These are phyloP conservation scores for Taxawa tesnikishii DNA, from an alignment of 2,329 filamentous ascomycete genomes.

Conservation along the genomic window DNA sequence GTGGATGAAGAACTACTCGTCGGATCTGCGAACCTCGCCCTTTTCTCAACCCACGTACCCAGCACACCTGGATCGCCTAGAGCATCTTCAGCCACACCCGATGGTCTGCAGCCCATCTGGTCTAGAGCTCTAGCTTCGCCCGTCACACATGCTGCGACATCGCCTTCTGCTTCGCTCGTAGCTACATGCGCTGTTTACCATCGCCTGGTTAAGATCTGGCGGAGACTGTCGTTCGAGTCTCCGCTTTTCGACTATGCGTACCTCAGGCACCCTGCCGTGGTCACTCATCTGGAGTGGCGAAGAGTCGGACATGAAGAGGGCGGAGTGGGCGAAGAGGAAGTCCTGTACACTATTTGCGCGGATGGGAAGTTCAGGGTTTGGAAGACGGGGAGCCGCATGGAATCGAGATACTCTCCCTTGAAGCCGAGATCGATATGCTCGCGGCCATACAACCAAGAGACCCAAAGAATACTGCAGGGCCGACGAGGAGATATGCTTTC, in stretches of 20 bases:
- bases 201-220: constrained; percentile 83
- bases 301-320: constrained; percentile 55
- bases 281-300: constrained; percentile 80
- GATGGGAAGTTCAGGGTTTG: constrained; percentile 76
- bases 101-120: constrained; percentile 53
- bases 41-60: constrained; percentile 47
- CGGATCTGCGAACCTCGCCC: constrained; percentile 54
- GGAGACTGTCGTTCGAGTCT: constrained; percentile 73
- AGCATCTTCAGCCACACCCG: constrained; percentile 12
- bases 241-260: constrained; percentile 85
- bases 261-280: constrained; percentile 65
- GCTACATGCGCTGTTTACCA: constrained; percentile 71
- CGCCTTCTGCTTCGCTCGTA: constrained; percentile 77
- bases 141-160: constrained; percentile 63
- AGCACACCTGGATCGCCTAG: constrained; percentile 14
- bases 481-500: constrained; percentile 54
- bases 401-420: constrained; percentile 62
- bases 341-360: constrained; percentile 77
- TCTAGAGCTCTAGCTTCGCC: constrained; percentile 59
- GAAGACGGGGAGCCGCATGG: constrained; percentile 62
- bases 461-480: constrained; percentile 19
- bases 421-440: constrained; percentile 67
- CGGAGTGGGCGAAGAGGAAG: constrained; percentile 52
- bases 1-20: constrained; percentile 72
- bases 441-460: constrained; percentile 47